Evolutionary conservation across 768 basidiomycete genomes (phyloP), one percentile per base, ranked within the genome.

Genomic region (Suillus tomentosus): DNA sequence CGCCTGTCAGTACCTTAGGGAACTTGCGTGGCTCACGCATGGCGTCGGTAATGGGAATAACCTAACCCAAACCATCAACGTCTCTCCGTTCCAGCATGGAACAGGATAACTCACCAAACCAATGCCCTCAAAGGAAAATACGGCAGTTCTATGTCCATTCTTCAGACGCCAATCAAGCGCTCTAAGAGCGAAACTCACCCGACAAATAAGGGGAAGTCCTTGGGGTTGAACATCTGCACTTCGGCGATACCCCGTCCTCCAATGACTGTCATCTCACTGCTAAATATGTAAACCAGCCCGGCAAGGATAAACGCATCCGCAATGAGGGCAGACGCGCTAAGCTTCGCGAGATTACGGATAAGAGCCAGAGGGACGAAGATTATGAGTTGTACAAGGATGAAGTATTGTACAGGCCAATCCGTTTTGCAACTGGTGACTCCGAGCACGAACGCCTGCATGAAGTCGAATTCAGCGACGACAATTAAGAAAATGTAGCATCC

Each of bases 91-190:
- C 37, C 34, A 14, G 6, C 42, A 34, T 42, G 31, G 19, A 14
- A 36, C n/a, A 51, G 48, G 22, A 36, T 37, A 61, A 75, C 87
- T 68, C 68, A 91, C 90, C 77, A 99, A 80, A 56, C 96, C 97
- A 68, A 99, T 94, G 10, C 96, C 96, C 77, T 99, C 96, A 70
- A 99, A 99, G 1, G 97, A 94, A 77, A 99, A 99, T 37, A 98
- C 96, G 3, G 97, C 96, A 27, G 97, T 98, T 9, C 95, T 94
- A 65, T 34, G 66, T 43, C 19, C 34, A 17, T 62, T 66, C 6
- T 55, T 5, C 31, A 63, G 56, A 42, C n/a, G 17, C 36, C 8
- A 53, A 40, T 36, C 51, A 56, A 37, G 56, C 48, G 31, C 14
- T 55, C 56, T 37, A 17, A 34, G 36, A 22, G 9, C 5, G 14